Base-by-base conservation (phyloP, 73 alveolate species). In the Urostyla sp. region DNA sequence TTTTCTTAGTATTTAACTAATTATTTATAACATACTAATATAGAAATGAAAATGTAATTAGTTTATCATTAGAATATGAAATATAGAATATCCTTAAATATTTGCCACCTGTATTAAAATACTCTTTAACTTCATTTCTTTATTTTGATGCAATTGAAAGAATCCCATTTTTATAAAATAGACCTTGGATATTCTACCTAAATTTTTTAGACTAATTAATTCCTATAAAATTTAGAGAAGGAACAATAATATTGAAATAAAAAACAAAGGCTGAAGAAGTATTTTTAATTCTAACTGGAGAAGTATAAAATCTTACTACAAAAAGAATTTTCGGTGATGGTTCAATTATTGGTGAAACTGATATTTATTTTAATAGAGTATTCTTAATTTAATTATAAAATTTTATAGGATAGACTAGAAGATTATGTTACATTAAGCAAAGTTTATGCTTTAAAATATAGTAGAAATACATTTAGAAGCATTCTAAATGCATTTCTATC, bases 321-420 rank as follows among this genome's bases (percentile, higher is more conserved):
- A 7, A 48, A 10, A 8, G 55, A 26, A 37, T 69, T 16, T 69
- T 69, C 32, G 53, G 63, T 37, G 52, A 20, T 10, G 83, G 83
- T 8, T 21, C 83, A 27, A 69, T 69, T 21, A 21, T 69, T 13
- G 83, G 83, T 2, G 83, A 69, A 32, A 49, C 83, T 27, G 83
- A 69, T 46, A 27, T 69, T 20, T 38, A n/a, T 21, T 63, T 63
- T 23, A 63, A 63, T 15, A 63, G 53, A 43, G 79, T 38, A 63
- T 5, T 13, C 35, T 43, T 8, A 1, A 18, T 16, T 18, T 37
- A 20, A 21, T 7, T 27, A 2, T 35, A 34, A 36, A 6, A 16
- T 59, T 1, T 31, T 11, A 27, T 63, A 63, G 79, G 79, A 63
- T 3, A 63, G 79, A 40, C 21, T 63, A 5, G 79, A 63, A 23